These are phyloP conservation scores for Uronychia setigera DNA, from an alignment of 73 alveolate genomes.

Conservation along the genomic window DNA sequence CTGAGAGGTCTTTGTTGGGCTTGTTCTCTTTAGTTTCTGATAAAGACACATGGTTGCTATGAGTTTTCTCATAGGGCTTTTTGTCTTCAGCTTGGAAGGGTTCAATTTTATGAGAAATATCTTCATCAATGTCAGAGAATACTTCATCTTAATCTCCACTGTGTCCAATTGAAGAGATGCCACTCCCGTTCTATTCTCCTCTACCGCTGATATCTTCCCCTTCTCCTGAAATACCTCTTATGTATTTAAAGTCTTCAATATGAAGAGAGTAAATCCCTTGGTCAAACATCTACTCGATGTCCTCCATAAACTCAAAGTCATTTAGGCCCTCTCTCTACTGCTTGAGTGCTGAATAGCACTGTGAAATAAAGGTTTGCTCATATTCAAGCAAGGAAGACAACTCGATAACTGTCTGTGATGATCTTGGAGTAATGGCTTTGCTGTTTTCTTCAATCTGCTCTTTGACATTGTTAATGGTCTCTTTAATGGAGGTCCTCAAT, in stretches of 20 bases:
- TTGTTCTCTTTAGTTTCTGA: not conserved
- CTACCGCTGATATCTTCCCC: no score
- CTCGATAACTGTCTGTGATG: no score
- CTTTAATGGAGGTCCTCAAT: no score
- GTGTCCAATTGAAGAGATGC: not conserved
- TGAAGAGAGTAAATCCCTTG: not conserved
- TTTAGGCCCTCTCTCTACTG: not conserved
- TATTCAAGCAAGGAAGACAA: no score
- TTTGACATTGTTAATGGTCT: no score
- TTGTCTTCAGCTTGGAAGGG: no score
- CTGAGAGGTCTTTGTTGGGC: not conserved
- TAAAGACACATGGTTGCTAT: no score
- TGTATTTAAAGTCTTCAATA: not conserved
- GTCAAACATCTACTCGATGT: not conserved
- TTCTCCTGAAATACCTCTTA: not conserved
- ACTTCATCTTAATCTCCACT: not conserved
- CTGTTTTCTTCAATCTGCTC: no score
- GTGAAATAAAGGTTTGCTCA: no score
- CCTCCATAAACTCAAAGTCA: not conserved
- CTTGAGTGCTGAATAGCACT: not conserved
- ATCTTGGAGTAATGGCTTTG: no score
- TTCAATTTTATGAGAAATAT: not conserved
- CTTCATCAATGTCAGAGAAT: not conserved
- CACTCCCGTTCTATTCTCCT: not conserved
- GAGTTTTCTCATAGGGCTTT: no score